Conservation (phyloP, 192 early-diverging fungal species). For the Piromyces sp. region DNA sequence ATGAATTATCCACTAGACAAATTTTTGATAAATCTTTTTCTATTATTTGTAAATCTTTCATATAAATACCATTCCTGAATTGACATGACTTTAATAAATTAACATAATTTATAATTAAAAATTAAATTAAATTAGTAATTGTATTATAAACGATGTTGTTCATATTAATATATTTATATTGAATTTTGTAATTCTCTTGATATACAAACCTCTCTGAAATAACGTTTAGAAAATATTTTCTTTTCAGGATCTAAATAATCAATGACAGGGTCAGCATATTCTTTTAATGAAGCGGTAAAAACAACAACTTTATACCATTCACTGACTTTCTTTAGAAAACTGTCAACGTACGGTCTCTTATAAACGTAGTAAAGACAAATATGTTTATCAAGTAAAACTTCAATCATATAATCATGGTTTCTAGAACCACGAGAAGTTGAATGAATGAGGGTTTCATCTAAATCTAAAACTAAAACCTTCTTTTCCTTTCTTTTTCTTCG, state of each 20-base stretch:
- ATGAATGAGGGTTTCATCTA: conserved; percentile 77
- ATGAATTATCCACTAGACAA: conserved; percentile 68
- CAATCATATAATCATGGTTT: conserved; percentile 57
- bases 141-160: too few species aligned
- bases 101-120: too few species aligned
- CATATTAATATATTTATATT: too few species aligned
- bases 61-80: conserved; percentile 43
- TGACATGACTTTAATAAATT: conserved; percentile 65
- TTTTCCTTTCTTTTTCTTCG: not conserved
- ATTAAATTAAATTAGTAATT: too few species aligned
- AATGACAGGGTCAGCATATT: conserved; percentile 89
- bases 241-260: conserved; percentile 64
- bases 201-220: conserved; percentile 75
- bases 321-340: conserved; percentile 64
- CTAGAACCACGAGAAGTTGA: conserved; percentile 39
- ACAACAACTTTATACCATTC: conserved; percentile 85
- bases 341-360: conserved; percentile 73
- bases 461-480: conserved; percentile 29
- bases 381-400: conserved; percentile 66
- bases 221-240: conserved; percentile 49
- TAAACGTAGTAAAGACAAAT: conserved; percentile 75
- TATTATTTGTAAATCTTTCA: conserved; percentile 57
- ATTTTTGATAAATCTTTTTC: conserved; percentile 66
- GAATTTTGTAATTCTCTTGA: too few species aligned
- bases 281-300: conserved; percentile 77